Conservation (phyloP, 805 yeast genomes). For the Candida namnaoensis region DNA sequence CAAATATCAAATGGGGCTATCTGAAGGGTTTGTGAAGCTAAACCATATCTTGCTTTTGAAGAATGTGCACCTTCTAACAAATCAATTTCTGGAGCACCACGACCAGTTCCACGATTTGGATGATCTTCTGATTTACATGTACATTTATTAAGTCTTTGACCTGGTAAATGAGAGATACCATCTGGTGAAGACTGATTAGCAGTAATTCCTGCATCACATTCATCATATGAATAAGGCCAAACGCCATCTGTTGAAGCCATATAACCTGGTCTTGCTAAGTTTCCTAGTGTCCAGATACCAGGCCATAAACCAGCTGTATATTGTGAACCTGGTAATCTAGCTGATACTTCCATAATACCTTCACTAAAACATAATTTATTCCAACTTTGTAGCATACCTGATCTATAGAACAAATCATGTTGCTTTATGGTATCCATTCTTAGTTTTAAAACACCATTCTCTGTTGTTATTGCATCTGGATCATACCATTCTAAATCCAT, state of each 20-base stretch:
- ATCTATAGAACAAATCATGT: constrained; percentile 74
- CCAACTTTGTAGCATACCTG: constrained; percentile 93
- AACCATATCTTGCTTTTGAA: constrained; percentile 33
- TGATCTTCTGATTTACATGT: constrained; percentile 80
- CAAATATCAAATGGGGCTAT: constrained; percentile 92
- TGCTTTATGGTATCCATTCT: constrained; percentile 77
- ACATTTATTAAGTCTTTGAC: constrained; percentile 71
- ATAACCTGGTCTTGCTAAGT: constrained; percentile 87
- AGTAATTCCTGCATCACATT: constrained; percentile 92
- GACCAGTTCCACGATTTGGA: constrained; percentile 80
- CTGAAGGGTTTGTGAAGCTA: constrained; percentile 89
- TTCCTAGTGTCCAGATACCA: constrained; percentile 93
- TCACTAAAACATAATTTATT: constrained; percentile 84
- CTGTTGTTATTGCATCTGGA: constrained; percentile 82
- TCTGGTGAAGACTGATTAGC: constrained; percentile 88
- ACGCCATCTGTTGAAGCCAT: constrained; percentile 83
- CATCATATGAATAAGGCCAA: constrained; percentile 88
- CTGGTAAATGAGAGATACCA: constrained; percentile 81
- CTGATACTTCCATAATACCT: constrained; percentile 72
- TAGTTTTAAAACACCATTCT: constrained; percentile 59
- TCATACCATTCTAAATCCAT: constrained; percentile 90
- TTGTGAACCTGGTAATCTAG: constrained; percentile 73
- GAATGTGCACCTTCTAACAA: constrained; percentile 77
- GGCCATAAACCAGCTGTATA: constrained; percentile 87
- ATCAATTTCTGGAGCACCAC: constrained; percentile 97